Evolutionary conservation across 495 filamentous ascomycete species (phyloP).

Genomic region (Podospora comata): DNA sequence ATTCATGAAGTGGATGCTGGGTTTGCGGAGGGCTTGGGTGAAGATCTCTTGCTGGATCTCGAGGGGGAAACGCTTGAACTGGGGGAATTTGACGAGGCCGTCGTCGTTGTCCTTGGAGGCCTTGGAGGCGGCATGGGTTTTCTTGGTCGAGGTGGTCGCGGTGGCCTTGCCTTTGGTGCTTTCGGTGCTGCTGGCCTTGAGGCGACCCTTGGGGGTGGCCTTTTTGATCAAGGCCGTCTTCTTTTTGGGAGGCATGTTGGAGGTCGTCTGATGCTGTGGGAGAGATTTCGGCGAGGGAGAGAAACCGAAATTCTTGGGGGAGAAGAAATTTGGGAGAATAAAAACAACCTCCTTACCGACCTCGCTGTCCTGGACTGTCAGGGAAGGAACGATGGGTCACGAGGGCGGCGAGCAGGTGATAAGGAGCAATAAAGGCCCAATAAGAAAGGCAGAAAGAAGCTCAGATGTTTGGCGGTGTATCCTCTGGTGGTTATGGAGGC

Average conservation of each 20-base stretch:
- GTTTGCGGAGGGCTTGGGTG: conserved; percentile 1
- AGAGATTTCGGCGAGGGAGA: not conserved
- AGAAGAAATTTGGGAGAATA: not conserved
- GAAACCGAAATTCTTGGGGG: not conserved
- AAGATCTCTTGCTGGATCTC: not conserved
- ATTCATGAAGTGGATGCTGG: not conserved
- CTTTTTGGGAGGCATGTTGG: not conserved
- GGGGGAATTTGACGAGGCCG: not conserved
- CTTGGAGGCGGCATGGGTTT: not conserved
- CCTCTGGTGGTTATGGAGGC: too few species aligned
- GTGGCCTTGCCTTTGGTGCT: not conserved
- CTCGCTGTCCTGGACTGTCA: not conserved
- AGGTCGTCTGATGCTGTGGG: not conserved
- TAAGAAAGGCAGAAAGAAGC: not conserved
- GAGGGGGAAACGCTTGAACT: not conserved
- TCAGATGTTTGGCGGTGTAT: not conserved
- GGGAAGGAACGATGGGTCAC: not conserved
- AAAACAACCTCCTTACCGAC: not conserved
- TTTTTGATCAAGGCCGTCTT: not conserved
- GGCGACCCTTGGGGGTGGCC: not conserved
- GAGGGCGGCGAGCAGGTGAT: not conserved
- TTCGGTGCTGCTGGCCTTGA: not conserved
- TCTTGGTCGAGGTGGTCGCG: not conserved
- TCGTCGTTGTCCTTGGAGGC: not conserved
- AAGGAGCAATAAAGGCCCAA: not conserved